A percentile compares a stretch with the other conserved stretches of the same genome.
Conservation (phyloP, 345 rosid genomes). For the Limnanthes douglasii region DNA sequence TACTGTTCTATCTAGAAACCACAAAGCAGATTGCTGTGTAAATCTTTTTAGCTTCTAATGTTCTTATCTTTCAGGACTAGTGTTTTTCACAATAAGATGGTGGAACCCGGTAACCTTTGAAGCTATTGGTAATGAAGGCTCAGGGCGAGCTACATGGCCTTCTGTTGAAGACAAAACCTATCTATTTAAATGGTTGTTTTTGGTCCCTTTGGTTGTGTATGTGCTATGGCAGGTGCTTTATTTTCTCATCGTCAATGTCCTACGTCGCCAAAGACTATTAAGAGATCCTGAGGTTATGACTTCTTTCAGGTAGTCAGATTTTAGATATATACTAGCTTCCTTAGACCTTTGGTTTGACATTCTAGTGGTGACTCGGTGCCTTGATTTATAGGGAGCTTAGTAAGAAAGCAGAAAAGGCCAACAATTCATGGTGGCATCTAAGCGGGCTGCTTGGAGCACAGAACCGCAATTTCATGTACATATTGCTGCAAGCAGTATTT, state of each 20-base stretch:
- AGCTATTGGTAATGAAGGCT: conserved; percentile 85
- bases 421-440: conserved; percentile 72
- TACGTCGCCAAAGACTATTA: conserved; percentile 75
- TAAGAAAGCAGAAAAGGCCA: conserved; percentile 78
- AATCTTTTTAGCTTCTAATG: too few relatives aligned
- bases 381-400: conserved; percentile 75
- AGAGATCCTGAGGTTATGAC: conserved; percentile 99
- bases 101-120: conserved; percentile 89
- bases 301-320: conserved; percentile 52
- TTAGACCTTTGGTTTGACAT: not conserved
- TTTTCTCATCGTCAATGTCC: conserved; percentile 80
- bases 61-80: conserved; percentile 43
- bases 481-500: conserved; percentile 55
- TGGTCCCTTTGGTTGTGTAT: conserved; percentile 73
- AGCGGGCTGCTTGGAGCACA: conserved; percentile 82
- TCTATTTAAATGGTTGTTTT: conserved; percentile 78
- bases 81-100: conserved; percentile 94
- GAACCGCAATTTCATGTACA: conserved; percentile 72
- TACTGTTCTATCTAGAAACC: too few relatives aligned
- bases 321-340: not conserved
- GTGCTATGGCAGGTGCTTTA: conserved; percentile 86
- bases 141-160: conserved; percentile 68
- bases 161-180: conserved; percentile 67
- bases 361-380: too few relatives aligned
- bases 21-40: too few relatives aligned